Base-by-base conservation (phyloP, 1,284 basidiomycete genomes). In the Tranzscheliella williamsii region DNA sequence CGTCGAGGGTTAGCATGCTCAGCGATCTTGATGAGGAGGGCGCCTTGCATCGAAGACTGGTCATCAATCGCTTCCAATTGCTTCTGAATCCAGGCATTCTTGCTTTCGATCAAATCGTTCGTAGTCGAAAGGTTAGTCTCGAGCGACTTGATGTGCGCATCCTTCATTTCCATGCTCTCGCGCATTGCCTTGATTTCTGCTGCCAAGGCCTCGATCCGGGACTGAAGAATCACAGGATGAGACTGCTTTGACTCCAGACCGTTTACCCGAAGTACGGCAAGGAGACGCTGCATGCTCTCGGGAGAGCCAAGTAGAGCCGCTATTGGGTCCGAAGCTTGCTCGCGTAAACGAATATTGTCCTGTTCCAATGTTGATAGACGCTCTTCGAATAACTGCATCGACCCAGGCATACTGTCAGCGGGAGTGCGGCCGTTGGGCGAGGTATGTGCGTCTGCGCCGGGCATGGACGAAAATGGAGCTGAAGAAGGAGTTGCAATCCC, bases 1-100 rank as follows among this genome's bases (percentile, higher is more conserved):
- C 38, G 52, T n/a, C 48, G 53, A 9, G 58, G 58, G 30, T 63
- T 56, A 22, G 48, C 48, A 23, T 63, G 49, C 31, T 64, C 53
- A 15, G 29, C 11, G 16, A 64, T 36, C 38, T 54, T 57, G 39
- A 46, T 46, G 24, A 64, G 37, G 26, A 64, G 33, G 4, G 60
- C 60, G 29, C 50, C 60, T 42, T 64, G 60, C 46, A 57, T 27
- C 16, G 60, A 42, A 13, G 40, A 29, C 43, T 58, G 60, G 27
- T 53, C 50, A 20, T 64, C 60, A 20, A 64, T 27, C 37, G 22
- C 24, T 13, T 52, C 41, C 12, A 49, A 13, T 37, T 50, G 42
- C 23, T 23, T 38, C 24, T 52, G 39, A 4, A 53, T 16, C 33
- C 16, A 42, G 8, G 33, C 27, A 15, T 18, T 17, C 37, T 42